Evolutionary conservation across 2,329 filamentous ascomycete species (phyloP).

Genomic region (Dactylellina cionopaga): DNA sequence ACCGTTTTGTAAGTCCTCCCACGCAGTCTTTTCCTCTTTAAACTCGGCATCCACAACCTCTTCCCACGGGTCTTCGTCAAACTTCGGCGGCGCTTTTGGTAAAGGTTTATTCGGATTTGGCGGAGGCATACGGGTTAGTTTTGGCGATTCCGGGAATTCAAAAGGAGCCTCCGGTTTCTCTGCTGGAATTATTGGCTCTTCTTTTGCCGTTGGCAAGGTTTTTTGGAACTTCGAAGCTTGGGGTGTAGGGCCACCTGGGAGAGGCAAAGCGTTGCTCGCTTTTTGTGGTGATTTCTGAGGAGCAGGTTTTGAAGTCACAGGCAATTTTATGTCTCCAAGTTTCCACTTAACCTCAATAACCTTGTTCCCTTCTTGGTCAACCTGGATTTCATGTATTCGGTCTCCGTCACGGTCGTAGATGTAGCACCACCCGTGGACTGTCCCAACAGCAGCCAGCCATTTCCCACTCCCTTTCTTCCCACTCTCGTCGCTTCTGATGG

Average conservation of each 20-base stretch:
- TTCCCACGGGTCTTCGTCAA: conserved; percentile 34
- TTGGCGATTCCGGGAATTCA: conserved; percentile 37
- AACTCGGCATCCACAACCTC: conserved; percentile 37
- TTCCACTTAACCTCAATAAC: conserved; percentile 57
- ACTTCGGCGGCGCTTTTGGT: conserved; percentile 22
- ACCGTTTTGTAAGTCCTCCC: conserved; percentile 47
- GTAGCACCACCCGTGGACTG: conserved; percentile 56
- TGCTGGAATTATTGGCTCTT: conserved; percentile 44
- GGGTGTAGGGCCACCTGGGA: conserved; percentile 6
- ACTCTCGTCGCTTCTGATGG: conserved; percentile 52
- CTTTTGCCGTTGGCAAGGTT: background rate
- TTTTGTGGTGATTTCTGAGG: conserved; percentile 13
- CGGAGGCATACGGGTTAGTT: conserved; percentile 11
- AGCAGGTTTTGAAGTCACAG: background rate
- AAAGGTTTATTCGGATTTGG: conserved; percentile 38
- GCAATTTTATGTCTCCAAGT: conserved; percentile 46
- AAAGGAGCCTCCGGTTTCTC: conserved; percentile 39
- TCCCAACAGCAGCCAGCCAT: conserved; percentile 56
- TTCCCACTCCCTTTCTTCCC: conserved; percentile 50
- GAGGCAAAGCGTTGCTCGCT: background rate
- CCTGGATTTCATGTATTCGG: conserved; percentile 54
- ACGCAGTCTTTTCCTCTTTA: conserved; percentile 42
- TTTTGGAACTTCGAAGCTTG: conserved; percentile 4
- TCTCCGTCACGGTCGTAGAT: conserved; percentile 56
- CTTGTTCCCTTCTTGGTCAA: conserved; percentile 54